Evolutionary conservation across 768 basidiomycete genomes (phyloP), one percentile per base, ranked within the genome.

Genomic region (Solioccasus polychromus): DNA sequence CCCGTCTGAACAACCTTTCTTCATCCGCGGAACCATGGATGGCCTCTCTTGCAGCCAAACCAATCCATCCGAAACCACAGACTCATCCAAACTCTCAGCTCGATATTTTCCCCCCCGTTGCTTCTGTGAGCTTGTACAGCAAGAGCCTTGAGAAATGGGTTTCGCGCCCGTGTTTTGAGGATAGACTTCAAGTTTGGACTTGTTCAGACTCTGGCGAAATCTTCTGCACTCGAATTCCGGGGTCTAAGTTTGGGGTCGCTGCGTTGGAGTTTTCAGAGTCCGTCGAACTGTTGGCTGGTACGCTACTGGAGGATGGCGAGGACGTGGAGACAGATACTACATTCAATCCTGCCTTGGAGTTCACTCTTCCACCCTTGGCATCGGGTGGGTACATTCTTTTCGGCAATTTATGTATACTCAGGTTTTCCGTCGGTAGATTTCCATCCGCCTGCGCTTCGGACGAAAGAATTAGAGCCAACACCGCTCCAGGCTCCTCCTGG

Each of bases 81-180:
- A 42, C 58, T 10, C 58, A 68, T 39, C 69, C 68, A 57, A 70
- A 71, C 32, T 50, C 62, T 28, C 66, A 64, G 36, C 69, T 47
- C 5, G 55, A 51, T 47, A 19, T 50, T 25, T 60, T 64, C 38
- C 53, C 50, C 23, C 41, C 47, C 36, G 30, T 51, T 5, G 53
- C 51, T 35, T 51, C 45, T 15, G 43, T 54, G 20, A 42, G 38
- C 41, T 42, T 52, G 36, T 57, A 65, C 31, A 83, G 82, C 57
- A 68, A 69, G 12, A 82, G 84, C 44, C 68, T 91, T 36, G 74
- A 73, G 34, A 74, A 68, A n/a, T 91, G 88, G 88, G 72, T 79
- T 50, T 69, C 72, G 29, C 82, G 88, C 4, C 82, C 84, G 20
- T 84, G 83, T 59, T 89, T 87, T 61, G 88, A 91, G 63, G 85